These are phyloP conservation scores for Blakeslea trispora DNA, from an alignment of 371 early-diverging fungal species.

Conservation along the genomic window DNA sequence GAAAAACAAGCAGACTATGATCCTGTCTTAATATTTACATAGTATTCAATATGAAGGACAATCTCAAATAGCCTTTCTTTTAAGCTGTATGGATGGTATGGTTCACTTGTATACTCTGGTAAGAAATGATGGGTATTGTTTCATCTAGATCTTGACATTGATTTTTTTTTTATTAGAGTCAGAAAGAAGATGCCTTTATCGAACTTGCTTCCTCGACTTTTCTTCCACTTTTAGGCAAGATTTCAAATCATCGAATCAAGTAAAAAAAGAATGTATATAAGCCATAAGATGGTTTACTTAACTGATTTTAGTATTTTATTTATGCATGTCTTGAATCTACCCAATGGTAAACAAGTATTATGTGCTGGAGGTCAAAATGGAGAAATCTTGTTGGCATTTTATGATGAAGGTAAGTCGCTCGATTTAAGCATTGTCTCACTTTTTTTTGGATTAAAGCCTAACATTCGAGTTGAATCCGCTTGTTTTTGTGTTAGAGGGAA, in stretches of 20 bases:
- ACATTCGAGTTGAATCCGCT: too few relatives aligned
- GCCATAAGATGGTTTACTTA: too few relatives aligned
- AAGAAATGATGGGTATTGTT: too few relatives aligned
- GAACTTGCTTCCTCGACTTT: constrained; percentile 31
- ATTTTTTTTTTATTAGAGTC: constrained; percentile 3
- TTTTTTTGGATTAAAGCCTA: too few relatives aligned
- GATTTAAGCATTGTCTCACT: too few relatives aligned
- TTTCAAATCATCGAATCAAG: constrained; percentile 41
- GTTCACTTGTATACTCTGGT: constrained; percentile 46
- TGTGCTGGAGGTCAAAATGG: constrained; percentile 69
- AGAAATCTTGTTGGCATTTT: constrained; percentile 49
- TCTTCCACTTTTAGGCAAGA: constrained; percentile 43
- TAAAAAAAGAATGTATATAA: constrained; percentile 11
- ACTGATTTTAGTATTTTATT: constrained; percentile 61
- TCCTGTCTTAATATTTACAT: too few relatives aligned
- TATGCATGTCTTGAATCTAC: constrained; percentile 53
- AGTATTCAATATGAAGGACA: constrained; percentile 26
- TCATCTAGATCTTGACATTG: too few relatives aligned
- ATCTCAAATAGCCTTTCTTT: constrained; percentile 34
- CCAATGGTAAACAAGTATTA: constrained; percentile 43
- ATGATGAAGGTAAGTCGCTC: constrained; percentile 35
- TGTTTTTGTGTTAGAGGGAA: too few relatives aligned
- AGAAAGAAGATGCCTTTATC: constrained; percentile 20
- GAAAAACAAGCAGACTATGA: too few relatives aligned
- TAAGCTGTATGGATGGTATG: constrained; percentile 46